Conservation (phyloP, 495 filamentous ascomycete species). For the Venustampulla echinocandica region DNA sequence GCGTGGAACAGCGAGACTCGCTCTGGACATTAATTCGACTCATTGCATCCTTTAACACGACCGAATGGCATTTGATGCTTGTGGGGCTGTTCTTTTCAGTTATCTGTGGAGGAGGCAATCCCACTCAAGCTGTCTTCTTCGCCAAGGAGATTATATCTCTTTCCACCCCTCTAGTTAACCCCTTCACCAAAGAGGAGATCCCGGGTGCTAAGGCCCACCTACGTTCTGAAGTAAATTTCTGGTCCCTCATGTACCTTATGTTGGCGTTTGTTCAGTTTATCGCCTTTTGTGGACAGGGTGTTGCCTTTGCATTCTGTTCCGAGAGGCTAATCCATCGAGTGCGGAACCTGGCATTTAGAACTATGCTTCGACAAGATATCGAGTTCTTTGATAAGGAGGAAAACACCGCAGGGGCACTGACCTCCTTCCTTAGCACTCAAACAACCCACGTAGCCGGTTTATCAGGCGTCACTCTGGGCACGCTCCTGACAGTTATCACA, state of each 20-base stretch:
- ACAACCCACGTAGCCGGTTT: constrained; percentile 79
- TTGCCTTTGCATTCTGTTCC: constrained; percentile 75
- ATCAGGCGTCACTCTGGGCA: constrained; percentile 71
- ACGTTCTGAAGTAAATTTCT: constrained; percentile 57
- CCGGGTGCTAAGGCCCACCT: constrained; percentile 17
- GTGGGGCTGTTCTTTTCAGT: constrained; percentile 68
- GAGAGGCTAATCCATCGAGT: constrained; percentile 76
- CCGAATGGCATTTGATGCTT: constrained; percentile 65
- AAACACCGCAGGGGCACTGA: constrained; percentile 77
- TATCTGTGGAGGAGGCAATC: constrained; percentile 78
- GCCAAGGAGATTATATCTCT: constrained; percentile 74
- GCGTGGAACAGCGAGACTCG: constrained; percentile 47
- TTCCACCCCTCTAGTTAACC: constrained; percentile 31
- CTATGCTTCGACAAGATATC: constrained; percentile 90
- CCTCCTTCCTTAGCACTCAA: constrained; percentile 76
- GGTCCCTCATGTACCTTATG: constrained; percentile 91
- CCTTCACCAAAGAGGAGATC: constrained; percentile 26
- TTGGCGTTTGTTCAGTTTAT: constrained; percentile 73
- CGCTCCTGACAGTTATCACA: constrained; percentile 64
- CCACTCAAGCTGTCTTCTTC: constrained; percentile 83
- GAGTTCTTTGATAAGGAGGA: constrained; percentile 79
- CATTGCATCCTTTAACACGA: constrained; percentile 71
- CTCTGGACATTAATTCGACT: constrained; percentile 81
- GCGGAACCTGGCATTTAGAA: constrained; percentile 68
- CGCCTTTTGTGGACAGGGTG: constrained; percentile 57